Percentiles rank a stretch among this genome's conserved stretches.
Conservation (phyloP, 108 stramenopile species). For the Nannochloropsis salina region DNA sequence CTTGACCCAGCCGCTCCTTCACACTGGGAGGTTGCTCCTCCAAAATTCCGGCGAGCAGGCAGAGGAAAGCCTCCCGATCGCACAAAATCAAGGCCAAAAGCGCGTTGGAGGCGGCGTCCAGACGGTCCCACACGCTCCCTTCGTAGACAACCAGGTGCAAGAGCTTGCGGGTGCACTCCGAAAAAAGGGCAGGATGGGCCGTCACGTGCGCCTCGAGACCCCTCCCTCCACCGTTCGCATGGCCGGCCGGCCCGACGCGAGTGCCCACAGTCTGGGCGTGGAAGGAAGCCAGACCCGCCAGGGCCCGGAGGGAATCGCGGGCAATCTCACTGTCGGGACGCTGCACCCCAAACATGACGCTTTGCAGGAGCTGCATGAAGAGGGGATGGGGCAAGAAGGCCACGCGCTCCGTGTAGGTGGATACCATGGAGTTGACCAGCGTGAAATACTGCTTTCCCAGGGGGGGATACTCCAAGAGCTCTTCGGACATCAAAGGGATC, state of each 20-base stretch:
- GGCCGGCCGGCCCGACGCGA: neutral
- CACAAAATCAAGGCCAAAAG: neutral
- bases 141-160: neutral
- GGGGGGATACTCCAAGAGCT: neutral
- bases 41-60: neutral
- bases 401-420: neutral
- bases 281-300: neutral
- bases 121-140: neutral
- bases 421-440: neutral
- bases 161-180: neutral
- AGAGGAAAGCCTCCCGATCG: neutral
- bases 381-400: neutral
- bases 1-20: neutral
- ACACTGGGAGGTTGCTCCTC: neutral
- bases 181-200: neutral
- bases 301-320: neutral
- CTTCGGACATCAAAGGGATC: neutral
- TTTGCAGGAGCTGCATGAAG: neutral
- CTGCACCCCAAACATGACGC: neutral
- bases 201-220: neutral
- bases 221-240: neutral
- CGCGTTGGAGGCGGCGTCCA: neutral
- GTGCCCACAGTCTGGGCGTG: neutral
- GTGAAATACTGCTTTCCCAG: conserved; percentile 6
- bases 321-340: neutral